phyloP scores from a whole-genome alignment of 306 rosid genomes.

The Cyclanthera cordifolia region DNA sequence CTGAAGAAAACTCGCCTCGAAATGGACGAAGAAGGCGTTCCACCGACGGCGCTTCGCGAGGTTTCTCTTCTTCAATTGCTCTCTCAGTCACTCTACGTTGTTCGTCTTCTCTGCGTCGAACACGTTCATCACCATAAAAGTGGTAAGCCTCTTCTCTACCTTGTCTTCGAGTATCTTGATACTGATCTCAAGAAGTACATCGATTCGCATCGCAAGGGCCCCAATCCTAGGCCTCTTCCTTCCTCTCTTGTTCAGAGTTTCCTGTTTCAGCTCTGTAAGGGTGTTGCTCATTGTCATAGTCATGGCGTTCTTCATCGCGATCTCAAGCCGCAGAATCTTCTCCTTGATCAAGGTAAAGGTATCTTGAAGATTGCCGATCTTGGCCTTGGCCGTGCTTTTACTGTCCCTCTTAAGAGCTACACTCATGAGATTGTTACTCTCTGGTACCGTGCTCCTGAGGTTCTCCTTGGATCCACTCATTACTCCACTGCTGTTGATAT shows the following conservation, averaged over 20 bases:
- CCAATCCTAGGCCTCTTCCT: constrained; percentile 41
- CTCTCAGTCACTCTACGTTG: constrained; percentile 81
- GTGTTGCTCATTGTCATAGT: constrained; percentile 88
- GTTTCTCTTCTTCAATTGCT: constrained; percentile 86
- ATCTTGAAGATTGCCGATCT: constrained; percentile 85
- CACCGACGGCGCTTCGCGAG: constrained; percentile 87
- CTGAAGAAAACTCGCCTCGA: constrained; percentile 78
- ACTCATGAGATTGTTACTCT: constrained; percentile 96
- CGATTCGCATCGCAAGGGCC: constrained; percentile 73
- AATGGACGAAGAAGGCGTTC: constrained; percentile 97
- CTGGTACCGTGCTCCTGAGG: constrained; percentile 95
- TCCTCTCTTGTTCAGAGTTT: constrained; percentile 49
- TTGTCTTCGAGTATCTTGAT: constrained; percentile 81
- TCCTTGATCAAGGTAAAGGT: constrained; percentile 59
- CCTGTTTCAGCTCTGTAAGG: constrained; percentile 83
- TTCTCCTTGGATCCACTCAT: constrained; percentile 71
- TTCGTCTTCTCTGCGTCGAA: constrained; percentile 71
- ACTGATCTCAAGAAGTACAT: constrained; percentile 88
- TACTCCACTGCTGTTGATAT: constrained; percentile 92
- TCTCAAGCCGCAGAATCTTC: constrained; percentile 85
- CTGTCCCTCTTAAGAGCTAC: constrained; percentile 88
- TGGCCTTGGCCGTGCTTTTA: constrained; percentile 81
- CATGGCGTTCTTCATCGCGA: constrained; percentile 91
- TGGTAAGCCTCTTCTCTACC: constrained; percentile 65
- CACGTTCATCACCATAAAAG: constrained; percentile 46